A percentile compares a stretch with the other conserved stretches of the same genome.
Conservation (phyloP, 2,329 filamentous ascomycete genomes). For the Aspergillus udagawae region DNA sequence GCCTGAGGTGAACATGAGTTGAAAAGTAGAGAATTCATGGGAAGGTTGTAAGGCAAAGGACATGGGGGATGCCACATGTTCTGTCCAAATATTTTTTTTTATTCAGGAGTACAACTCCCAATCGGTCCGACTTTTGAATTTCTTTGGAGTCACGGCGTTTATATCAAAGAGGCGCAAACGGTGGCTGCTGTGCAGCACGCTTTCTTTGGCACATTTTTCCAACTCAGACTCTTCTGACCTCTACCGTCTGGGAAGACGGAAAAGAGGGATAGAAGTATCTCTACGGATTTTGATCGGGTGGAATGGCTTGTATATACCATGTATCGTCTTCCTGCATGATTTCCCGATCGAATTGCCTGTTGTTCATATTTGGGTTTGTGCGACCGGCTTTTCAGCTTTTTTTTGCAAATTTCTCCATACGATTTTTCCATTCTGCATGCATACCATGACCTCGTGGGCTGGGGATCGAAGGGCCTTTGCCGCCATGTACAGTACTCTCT, state of each 20-base stretch:
- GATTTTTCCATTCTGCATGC: not conserved
- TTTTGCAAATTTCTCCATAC: not conserved
- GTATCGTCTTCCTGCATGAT: not conserved
- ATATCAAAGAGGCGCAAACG: slow-evolving; percentile 1
- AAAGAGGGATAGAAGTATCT: not conserved
- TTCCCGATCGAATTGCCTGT: not conserved
- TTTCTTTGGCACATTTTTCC: slow-evolving; percentile 1
- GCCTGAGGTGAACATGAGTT: not conserved
- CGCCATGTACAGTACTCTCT: not conserved
- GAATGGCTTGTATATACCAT: not conserved
- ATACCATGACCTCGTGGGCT: not conserved
- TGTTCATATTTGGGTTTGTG: not conserved
- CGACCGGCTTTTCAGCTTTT: not conserved
- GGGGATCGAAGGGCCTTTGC: not conserved
- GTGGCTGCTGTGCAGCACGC: slow-evolving; percentile 13
- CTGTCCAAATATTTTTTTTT: not conserved
- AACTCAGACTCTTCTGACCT: not conserved
- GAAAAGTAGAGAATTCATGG: not conserved
- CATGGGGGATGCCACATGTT: not conserved
- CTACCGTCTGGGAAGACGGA: slow-evolving; percentile 8
- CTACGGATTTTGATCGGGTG: not conserved
- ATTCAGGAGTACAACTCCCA: not conserved
- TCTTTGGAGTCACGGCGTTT: slow-evolving; percentile 3
- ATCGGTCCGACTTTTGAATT: not conserved
- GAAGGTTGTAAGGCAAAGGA: not conserved